Percentiles rank a stretch among this genome's conserved stretches.
phyloP scores from a whole-genome alignment of 1,284 basidiomycete genomes.

The Moesziomyces sp. region DNA sequence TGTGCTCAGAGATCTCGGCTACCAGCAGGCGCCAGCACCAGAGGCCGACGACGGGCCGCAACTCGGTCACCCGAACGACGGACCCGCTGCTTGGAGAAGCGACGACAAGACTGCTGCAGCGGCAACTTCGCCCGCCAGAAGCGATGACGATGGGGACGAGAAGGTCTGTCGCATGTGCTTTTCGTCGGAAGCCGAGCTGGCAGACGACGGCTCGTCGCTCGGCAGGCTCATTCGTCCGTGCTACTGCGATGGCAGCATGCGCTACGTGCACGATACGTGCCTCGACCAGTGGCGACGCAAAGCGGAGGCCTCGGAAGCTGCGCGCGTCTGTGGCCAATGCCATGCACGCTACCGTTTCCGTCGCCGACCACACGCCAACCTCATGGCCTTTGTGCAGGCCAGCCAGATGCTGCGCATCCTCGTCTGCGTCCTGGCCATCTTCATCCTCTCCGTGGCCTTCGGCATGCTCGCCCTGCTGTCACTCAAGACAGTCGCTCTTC shows the following conservation, averaged over 20 bases:
- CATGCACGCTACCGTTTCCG: slow-evolving; percentile 36
- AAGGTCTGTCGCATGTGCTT: slow-evolving; percentile 47
- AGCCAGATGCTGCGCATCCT: slow-evolving; percentile 42
- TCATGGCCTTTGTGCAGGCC: slow-evolving; percentile 36
- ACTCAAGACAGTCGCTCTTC: slow-evolving; percentile 11
- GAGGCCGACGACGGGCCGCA: not conserved
- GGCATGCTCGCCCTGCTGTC: slow-evolving; percentile 14
- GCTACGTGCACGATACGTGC: slow-evolving; percentile 40
- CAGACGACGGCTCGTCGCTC: slow-evolving; percentile 37
- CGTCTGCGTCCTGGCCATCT: slow-evolving; percentile 22
- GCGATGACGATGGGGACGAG: slow-evolving; percentile 22
- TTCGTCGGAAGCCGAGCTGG: slow-evolving; percentile 30
- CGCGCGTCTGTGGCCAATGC: slow-evolving; percentile 37
- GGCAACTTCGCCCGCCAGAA: not conserved
- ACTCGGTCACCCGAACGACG: slow-evolving; percentile 2
- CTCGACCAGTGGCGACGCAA: slow-evolving; percentile 42
- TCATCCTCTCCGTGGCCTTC: slow-evolving; percentile 12
- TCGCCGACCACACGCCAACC: slow-evolving; percentile 19
- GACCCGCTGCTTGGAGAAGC: not conserved
- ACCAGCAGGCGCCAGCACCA: slow-evolving; percentile 3
- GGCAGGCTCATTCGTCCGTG: slow-evolving; percentile 41
- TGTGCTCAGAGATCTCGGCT: slow-evolving; percentile 41
- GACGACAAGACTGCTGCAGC: not conserved
- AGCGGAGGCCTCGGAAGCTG: slow-evolving; percentile 27
- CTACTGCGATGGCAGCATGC: slow-evolving; percentile 47